Evolutionary conservation across 179 eudicot species (phyloP).

Genomic region (Carnegiea gigantea): DNA sequence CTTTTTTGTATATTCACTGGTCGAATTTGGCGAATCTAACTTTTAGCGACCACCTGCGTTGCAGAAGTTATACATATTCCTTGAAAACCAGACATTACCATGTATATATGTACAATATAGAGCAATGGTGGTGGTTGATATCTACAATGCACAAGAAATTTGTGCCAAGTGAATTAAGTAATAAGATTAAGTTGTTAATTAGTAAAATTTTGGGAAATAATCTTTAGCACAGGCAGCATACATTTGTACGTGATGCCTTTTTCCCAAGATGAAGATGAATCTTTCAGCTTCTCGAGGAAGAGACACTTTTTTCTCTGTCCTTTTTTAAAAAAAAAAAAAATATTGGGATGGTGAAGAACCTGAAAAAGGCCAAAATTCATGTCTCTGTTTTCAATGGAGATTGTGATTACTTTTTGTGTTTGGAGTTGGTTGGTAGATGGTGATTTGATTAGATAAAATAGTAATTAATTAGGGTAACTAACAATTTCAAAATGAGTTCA

Average conservation of each 20-base stretch:
- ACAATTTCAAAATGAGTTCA: background rate
- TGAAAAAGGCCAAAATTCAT: constrained; percentile 14
- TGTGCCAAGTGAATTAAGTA: constrained; percentile 7
- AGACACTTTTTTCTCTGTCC: constrained; percentile 20
- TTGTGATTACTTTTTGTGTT: constrained; percentile 8
- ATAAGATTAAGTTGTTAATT: background rate
- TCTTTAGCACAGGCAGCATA: constrained; percentile 11
- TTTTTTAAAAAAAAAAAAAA: background rate
- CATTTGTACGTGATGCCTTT: background rate
- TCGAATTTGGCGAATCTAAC: no score
- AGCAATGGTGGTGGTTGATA: background rate
- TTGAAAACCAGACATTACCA: constrained; percentile 14
- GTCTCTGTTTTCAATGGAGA: background rate
- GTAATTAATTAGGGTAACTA: background rate
- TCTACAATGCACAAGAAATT: background rate
- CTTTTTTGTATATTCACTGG: no score
- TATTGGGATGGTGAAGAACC: constrained; percentile 27
- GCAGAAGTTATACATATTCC: background rate
- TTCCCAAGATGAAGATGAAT: constrained; percentile 27
- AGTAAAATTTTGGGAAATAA: background rate
- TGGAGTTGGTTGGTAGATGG: constrained; percentile 8
- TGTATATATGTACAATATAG: background rate
- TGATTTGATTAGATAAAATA: background rate
- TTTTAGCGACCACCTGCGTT: background rate
- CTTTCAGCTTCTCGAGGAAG: constrained; percentile 28